A percentile compares a stretch with the other conserved stretches of the same genome.
Conservation (phyloP, 306 rosid genomes). For the Prunus padus region DNA sequence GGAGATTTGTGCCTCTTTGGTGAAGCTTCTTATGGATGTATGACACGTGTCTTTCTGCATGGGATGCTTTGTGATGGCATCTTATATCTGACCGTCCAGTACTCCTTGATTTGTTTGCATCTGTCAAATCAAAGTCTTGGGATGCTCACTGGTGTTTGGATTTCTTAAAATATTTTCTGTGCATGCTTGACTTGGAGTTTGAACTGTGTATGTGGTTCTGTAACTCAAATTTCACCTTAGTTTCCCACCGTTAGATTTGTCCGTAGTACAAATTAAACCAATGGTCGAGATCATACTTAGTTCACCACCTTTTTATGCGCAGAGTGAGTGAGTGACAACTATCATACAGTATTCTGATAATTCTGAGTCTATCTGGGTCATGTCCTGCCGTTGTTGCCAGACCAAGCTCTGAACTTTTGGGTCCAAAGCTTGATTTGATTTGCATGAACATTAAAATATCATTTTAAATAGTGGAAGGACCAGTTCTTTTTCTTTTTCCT, state of each 20-base stretch:
- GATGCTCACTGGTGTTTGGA: neutral
- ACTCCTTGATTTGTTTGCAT: neutral
- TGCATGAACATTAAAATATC: neutral
- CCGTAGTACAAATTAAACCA: conserved; percentile 2
- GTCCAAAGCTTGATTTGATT: neutral
- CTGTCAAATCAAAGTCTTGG: conserved; percentile 23
- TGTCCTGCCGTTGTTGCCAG: neutral
- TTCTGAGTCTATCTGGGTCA: neutral
- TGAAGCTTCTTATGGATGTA: neutral
- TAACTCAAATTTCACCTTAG: neutral
- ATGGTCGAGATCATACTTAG: conserved; percentile 23
- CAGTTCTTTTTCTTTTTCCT: no score
- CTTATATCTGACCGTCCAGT: conserved; percentile 14
- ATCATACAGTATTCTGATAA: neutral
- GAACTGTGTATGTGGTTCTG: neutral
- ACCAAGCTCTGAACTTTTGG: neutral
- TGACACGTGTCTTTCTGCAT: conserved; percentile 33
- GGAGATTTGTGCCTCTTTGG: neutral
- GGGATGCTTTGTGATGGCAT: neutral
- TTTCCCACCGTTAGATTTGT: conserved; percentile 33
- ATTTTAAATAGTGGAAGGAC: no score
- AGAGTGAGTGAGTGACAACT: conserved; percentile 12
- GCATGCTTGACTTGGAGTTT: neutral
- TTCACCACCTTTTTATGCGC: neutral
- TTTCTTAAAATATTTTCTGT: neutral